Conservation (phyloP, 2,329 filamentous ascomycete species). For the Aspergillus tamarii region DNA sequence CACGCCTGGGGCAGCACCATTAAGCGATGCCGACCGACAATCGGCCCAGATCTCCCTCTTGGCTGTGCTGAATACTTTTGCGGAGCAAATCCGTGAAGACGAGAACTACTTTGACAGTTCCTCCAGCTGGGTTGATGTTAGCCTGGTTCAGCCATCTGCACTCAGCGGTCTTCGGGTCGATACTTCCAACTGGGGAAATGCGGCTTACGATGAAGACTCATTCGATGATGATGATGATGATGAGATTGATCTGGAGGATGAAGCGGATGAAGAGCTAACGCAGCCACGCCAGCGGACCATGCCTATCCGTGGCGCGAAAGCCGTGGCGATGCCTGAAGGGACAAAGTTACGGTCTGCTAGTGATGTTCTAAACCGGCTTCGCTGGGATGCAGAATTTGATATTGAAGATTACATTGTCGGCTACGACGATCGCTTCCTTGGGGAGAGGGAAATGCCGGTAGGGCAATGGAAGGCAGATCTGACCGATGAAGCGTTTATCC, state of each 20-base stretch:
- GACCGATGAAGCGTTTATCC: conserved; percentile 16
- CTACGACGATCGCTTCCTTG: conserved; percentile 14
- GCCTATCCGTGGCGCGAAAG: not conserved
- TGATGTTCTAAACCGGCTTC: conserved; percentile 8
- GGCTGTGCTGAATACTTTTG: conserved; percentile 8
- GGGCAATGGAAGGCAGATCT: conserved; percentile 12
- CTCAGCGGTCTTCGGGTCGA: conserved; percentile 3
- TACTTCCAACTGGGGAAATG: not conserved
- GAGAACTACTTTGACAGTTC: conserved; percentile 15
- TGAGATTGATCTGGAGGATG: conserved; percentile 13
- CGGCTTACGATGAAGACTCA: not conserved
- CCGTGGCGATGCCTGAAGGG: not conserved
- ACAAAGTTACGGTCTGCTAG: conserved; percentile 5
- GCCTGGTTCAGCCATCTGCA: not conserved
- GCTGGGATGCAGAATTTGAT: conserved; percentile 9
- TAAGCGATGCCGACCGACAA: not conserved
- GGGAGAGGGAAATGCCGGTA: conserved; percentile 7
- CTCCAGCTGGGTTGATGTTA: conserved; percentile 11
- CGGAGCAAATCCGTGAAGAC: conserved; percentile 6
- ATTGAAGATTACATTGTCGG: conserved; percentile 11
- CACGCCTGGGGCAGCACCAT: not conserved
- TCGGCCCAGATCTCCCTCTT: conserved; percentile 8
- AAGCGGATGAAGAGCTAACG: not conserved
- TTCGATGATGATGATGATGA: not conserved
- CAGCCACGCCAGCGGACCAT: not conserved